Evolutionary conservation across 2,329 filamentous ascomycete genomes (phyloP), one percentile per base, ranked within the genome.

Genomic region (Dactylonectria estremocensis): DNA sequence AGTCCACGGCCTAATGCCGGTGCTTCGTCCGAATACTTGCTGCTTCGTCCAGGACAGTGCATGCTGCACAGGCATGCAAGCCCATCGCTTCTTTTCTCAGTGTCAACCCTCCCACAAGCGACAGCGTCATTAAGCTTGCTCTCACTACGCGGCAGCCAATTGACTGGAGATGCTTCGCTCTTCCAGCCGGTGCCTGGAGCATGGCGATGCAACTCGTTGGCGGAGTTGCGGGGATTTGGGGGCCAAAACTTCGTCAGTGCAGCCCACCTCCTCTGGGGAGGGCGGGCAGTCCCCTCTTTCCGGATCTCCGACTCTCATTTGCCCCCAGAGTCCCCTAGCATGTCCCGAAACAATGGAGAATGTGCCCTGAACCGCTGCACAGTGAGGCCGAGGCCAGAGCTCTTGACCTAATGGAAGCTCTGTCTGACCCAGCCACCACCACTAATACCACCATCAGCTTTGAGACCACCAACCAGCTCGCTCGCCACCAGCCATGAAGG

Each of bases 401-500:
- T 49, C 31, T 56, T 22, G 53, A 65, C 50, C 37, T 46, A 66
- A 61, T 43, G 46, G 52, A 56, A 48, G 61, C 52, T 58, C 50
- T 59, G 35, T 52, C 57, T 56, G 52, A 40, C 48, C 52, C 58
- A 50, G 52, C 52, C 58, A 61, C 58, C 50, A 61, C 52, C 57
- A 53, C 52, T 35, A 52, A 66, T 40, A 60, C 59, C 64, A 56
- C 57, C 60, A 69, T 59, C 54, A 66, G 59, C 61, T 66, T 60
- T 40, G 55, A 48, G 28, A 58, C 55, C 62, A 70, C 66, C 60
- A 71, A 73, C 59, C 58, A 66, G 50, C 61, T 53, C 52, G 63
- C 20, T 46, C 46, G 37, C 61, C 59, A 58, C 69, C 67, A 72
- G 72, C 66, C 52, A 63, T 61, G 65, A 61, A 55, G 65, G 45